Conservation (phyloP, 257 asterid species). For the Petunia axillaris region DNA sequence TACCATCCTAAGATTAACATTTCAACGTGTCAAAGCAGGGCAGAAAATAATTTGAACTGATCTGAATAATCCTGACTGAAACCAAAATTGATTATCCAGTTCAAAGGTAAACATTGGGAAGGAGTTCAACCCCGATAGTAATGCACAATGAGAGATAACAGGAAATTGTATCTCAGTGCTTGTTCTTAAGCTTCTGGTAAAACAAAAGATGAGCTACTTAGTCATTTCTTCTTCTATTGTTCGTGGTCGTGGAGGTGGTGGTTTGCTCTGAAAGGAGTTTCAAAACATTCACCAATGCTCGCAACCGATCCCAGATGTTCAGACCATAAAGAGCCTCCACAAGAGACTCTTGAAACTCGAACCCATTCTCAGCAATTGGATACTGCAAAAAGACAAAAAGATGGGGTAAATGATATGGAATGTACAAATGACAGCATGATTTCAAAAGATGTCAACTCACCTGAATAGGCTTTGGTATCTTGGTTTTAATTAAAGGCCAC, state of each 20-base stretch:
- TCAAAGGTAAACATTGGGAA: neutral
- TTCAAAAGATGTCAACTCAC: conserved; percentile 37
- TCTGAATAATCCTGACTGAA: conserved; percentile 1
- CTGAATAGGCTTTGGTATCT: conserved; percentile 96
- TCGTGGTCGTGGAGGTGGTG: conserved; percentile 40
- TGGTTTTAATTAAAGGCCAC: conserved; percentile 95
- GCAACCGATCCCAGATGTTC: conserved; percentile 71
- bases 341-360: conserved; percentile 77
- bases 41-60: neutral
- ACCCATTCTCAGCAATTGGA: conserved; percentile 80
- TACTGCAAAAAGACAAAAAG: conserved; percentile 50
- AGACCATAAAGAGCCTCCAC: conserved; percentile 83
- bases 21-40: neutral
- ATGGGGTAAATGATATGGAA: conserved; percentile 17
- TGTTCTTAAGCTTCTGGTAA: neutral
- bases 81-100: neutral
- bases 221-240: conserved; percentile 47
- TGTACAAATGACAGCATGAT: neutral
- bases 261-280: conserved; percentile 72
- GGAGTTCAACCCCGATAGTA: neutral
- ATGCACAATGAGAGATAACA: neutral
- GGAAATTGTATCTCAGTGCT: neutral
- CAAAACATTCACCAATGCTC: conserved; percentile 73
- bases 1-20: neutral
- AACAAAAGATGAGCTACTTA: conserved; percentile 29